These are phyloP conservation scores for Exophiala aquamarina DNA, from an alignment of 2,329 filamentous ascomycete genomes.

Conservation along the genomic window DNA sequence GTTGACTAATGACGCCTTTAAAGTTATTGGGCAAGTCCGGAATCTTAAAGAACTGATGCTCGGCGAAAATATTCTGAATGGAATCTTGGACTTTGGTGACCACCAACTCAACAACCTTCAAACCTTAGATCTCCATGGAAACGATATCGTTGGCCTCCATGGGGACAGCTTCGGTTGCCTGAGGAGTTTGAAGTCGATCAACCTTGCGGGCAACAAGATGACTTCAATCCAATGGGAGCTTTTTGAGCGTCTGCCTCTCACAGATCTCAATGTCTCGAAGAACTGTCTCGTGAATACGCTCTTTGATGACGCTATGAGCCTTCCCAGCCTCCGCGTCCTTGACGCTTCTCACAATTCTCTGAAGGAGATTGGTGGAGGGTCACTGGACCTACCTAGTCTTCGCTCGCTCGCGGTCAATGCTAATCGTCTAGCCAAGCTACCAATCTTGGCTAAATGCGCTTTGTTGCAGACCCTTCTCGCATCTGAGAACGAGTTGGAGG, in stretches of 20 bases:
- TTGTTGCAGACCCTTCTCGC: constrained; percentile 66
- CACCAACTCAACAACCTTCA: constrained; percentile 69
- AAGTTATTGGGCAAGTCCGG: constrained; percentile 70
- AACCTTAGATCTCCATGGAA: constrained; percentile 76
- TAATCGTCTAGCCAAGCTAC: constrained; percentile 74
- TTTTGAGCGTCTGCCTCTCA: constrained; percentile 15
- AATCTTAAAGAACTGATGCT: constrained; percentile 78
- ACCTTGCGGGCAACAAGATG: constrained; percentile 77
- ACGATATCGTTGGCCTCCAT: constrained; percentile 67
- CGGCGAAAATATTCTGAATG: constrained; percentile 72
- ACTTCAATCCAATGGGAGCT: constrained; percentile 58
- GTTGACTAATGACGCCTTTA: constrained; percentile 69
- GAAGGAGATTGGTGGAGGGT: constrained; percentile 48
- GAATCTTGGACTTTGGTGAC: constrained; percentile 65
- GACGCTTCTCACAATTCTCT: constrained; percentile 79
- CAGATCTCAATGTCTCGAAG: constrained; percentile 72
- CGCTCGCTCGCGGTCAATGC: constrained; percentile 74
- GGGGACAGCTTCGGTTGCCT: constrained; percentile 67
- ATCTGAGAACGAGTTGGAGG: constrained; percentile 76
- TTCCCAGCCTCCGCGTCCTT: constrained; percentile 72
- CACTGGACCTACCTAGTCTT: constrained; percentile 68
- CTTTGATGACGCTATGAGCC: constrained; percentile 45
- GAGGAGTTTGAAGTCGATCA: constrained; percentile 67
- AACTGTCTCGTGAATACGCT: constrained; percentile 62
- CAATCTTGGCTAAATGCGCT: constrained; percentile 72